Conservation (phyloP, 208 protist species). For the Trypanosoma vivax region DNA sequence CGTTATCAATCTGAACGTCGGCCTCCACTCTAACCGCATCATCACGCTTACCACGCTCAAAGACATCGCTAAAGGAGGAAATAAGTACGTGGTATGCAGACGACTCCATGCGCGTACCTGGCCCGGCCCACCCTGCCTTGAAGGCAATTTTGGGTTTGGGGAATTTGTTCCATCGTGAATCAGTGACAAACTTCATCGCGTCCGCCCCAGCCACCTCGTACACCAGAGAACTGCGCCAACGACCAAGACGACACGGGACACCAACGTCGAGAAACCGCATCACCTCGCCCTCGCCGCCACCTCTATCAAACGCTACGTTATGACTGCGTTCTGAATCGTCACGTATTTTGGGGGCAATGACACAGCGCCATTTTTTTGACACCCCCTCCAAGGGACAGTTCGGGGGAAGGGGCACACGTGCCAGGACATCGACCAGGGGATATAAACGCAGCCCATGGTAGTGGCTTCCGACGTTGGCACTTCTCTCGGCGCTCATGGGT, state of each 20-base stretch:
- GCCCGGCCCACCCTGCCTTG: slow-evolving; percentile 66
- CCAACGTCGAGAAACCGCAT: slow-evolving; percentile 52
- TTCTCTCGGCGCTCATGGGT: background rate
- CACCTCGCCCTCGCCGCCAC: slow-evolving; percentile 22
- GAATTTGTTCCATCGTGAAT: slow-evolving; percentile 49
- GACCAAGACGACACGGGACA: slow-evolving; percentile 41
- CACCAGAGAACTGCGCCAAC: slow-evolving; percentile 17
- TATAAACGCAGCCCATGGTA: slow-evolving; percentile 40
- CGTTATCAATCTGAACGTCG: slow-evolving; percentile 17
- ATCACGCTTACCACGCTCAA: slow-evolving; percentile 28
- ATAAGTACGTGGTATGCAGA: slow-evolving; percentile 71
- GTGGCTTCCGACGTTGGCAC: background rate
- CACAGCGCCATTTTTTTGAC: slow-evolving; percentile 79
- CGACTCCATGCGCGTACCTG: slow-evolving; percentile 64
- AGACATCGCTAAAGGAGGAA: slow-evolving; percentile 67
- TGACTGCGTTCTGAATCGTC: slow-evolving; percentile 1
- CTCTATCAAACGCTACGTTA: background rate
- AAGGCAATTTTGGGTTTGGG: slow-evolving; percentile 79
- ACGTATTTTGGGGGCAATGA: slow-evolving; percentile 44
- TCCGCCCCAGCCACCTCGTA: slow-evolving; percentile 34
- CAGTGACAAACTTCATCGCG: slow-evolving; percentile 47
- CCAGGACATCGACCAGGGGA: slow-evolving; percentile 58
- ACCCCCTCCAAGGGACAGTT: slow-evolving; percentile 26
- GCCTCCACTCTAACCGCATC: background rate
- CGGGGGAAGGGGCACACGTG: slow-evolving; percentile 40